Evolutionary conservation across 2,329 filamentous ascomycete genomes (phyloP).

Genomic region (Fusarium miscanthi): DNA sequence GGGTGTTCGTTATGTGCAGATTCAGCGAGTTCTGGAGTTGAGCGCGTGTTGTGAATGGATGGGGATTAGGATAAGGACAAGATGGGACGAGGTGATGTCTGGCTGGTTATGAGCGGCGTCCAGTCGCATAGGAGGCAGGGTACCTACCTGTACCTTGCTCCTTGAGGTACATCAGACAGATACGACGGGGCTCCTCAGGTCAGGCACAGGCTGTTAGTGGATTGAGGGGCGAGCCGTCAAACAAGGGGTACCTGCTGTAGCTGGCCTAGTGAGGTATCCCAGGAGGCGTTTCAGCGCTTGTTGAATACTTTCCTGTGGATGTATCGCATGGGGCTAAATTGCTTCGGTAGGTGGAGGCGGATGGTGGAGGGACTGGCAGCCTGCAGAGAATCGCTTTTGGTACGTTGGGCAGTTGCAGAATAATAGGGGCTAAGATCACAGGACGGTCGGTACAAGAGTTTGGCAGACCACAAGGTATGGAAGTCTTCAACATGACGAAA

Average conservation of each 20-base stretch:
- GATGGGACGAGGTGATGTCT: constrained; percentile 36
- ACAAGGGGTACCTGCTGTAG: constrained; percentile 35
- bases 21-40: constrained; percentile 18
- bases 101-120: constrained; percentile 38
- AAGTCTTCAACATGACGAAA: background rate
- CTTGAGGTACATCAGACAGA: constrained; percentile 35
- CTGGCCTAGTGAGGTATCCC: constrained; percentile 27
- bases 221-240: constrained; percentile 29
- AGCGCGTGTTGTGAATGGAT: constrained; percentile 24
- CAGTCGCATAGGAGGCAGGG: constrained; percentile 29
- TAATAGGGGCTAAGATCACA: constrained; percentile 41
- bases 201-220: constrained; percentile 39
- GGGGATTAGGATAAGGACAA: constrained; percentile 12
- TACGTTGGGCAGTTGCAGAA: constrained; percentile 41
- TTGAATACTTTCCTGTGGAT: constrained; percentile 30
- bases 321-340: constrained; percentile 24
- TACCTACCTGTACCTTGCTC: constrained; percentile 22
- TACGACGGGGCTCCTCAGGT: constrained; percentile 2
- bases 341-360: constrained; percentile 31
- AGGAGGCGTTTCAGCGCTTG: constrained; percentile 28
- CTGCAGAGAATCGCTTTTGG: constrained; percentile 19
- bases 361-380: constrained; percentile 25
- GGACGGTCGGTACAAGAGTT: constrained; percentile 12
- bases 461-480: background rate
- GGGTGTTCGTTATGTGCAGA: constrained; percentile 8